Conservation (phyloP, 2,329 filamentous ascomycete genomes). For the Penicillium griseofulvum region DNA sequence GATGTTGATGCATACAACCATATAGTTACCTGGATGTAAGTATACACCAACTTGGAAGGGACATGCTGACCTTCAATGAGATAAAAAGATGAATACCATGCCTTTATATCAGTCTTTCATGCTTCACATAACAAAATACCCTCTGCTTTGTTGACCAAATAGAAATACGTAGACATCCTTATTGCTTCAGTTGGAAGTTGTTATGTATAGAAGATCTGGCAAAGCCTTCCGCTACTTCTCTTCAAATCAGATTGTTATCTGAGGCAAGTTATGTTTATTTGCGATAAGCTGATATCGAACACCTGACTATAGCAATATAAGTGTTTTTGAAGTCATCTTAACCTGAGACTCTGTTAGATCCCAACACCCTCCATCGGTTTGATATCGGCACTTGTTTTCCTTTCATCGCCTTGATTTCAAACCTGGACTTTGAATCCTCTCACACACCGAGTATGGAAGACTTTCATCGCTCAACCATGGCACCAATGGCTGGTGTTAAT, state of each 20-base stretch:
- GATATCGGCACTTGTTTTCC: background rate
- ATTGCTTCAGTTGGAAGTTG: background rate
- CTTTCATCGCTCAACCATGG: background rate
- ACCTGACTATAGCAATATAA: background rate
- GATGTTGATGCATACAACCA: background rate
- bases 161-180: background rate
- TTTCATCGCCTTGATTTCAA: background rate
- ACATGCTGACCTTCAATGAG: background rate
- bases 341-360: background rate
- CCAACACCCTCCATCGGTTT: background rate
- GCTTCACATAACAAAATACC: background rate
- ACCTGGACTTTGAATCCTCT: background rate
- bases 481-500: background rate
- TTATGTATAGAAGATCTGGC: background rate
- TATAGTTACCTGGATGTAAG: background rate
- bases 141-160: conserved; percentile 3
- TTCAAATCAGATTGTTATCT: background rate
- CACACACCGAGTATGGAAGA: background rate
- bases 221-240: background rate
- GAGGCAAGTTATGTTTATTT: background rate
- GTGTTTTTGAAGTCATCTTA: background rate
- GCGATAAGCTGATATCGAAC: background rate
- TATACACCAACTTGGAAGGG: background rate
- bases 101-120: conserved; percentile 4
- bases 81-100: background rate